Conservation (phyloP, 2,329 filamentous ascomycete genomes). For the Alternaria viburni region DNA sequence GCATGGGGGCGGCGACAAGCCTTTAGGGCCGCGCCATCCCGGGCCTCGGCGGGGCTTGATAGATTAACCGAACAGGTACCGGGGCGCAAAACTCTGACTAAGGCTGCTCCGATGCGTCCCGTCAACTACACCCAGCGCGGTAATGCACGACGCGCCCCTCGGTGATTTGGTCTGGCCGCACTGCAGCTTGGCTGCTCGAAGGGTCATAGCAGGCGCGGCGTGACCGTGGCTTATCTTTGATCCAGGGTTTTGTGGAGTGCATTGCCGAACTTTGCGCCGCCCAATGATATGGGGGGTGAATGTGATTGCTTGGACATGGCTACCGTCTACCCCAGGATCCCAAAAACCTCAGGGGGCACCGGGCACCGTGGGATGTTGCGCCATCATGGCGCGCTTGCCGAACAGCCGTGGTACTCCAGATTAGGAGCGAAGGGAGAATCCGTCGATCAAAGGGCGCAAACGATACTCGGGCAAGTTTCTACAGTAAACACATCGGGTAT, state of each 20-base stretch:
- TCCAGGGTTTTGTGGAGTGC: constrained; percentile 9
- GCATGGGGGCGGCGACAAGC: constrained; percentile 27
- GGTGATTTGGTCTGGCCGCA: not conserved
- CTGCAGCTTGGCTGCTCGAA: not conserved
- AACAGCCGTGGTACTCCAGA: not conserved
- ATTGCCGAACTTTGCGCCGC: constrained; percentile 15
- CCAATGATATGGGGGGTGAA: constrained; percentile 5
- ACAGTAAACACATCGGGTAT: not conserved
- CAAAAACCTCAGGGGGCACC: not conserved
- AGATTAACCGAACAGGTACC: constrained; percentile 23
- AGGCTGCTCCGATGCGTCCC: constrained; percentile 19
- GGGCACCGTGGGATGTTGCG: not conserved
- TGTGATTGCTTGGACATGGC: not conserved
- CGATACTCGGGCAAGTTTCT: not conserved
- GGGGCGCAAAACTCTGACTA: constrained; percentile 9
- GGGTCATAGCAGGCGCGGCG: not conserved
- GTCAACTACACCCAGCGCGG: constrained; percentile 15
- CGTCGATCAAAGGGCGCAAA: not conserved
- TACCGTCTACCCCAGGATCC: constrained; percentile 1
- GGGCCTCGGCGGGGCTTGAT: constrained; percentile 26
- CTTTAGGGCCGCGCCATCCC: constrained; percentile 24
- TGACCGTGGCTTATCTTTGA: constrained; percentile 2
- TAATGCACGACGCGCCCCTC: constrained; percentile 22
- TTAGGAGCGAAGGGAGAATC: not conserved
- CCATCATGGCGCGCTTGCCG: not conserved